A percentile compares a stretch with the other conserved stretches of the same genome.
Evolutionary conservation across 2,329 filamentous ascomycete genomes (phyloP).

Genomic region (Penicillium expansum): DNA sequence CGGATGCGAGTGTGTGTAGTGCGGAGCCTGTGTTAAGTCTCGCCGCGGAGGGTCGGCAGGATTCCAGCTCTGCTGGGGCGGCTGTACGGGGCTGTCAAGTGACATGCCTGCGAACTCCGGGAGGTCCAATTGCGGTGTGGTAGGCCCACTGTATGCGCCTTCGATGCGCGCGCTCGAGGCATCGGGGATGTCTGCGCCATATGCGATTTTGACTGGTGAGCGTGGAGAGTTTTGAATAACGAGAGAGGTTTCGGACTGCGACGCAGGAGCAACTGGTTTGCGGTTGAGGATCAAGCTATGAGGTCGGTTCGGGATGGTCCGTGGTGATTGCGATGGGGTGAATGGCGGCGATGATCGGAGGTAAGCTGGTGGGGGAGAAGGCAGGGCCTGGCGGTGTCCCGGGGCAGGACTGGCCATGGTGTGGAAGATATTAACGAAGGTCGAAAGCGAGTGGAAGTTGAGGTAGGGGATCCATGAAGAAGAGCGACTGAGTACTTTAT

Average conservation of each 20-base stretch:
- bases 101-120: slow-evolving; percentile 29
- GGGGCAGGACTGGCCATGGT: slow-evolving; percentile 31
- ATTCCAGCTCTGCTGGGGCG: slow-evolving; percentile 17
- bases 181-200: slow-evolving; percentile 25
- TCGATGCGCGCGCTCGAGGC: slow-evolving; percentile 31
- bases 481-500: not conserved
- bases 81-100: slow-evolving; percentile 22
- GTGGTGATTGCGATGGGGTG: slow-evolving; percentile 24
- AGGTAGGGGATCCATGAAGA: not conserved
- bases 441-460: not conserved
- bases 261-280: slow-evolving; percentile 23
- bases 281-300: slow-evolving; percentile 24
- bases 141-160: slow-evolving; percentile 23
- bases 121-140: slow-evolving; percentile 24
- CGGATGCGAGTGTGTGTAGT: slow-evolving; percentile 15
- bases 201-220: slow-evolving; percentile 37
- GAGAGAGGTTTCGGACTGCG: slow-evolving; percentile 19
- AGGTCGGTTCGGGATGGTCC: slow-evolving; percentile 22
- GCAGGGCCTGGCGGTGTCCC: slow-evolving; percentile 30
- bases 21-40: slow-evolving; percentile 22
- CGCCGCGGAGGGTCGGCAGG: slow-evolving; percentile 24
- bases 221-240: slow-evolving; percentile 32
- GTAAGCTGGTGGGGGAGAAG: slow-evolving; percentile 46
- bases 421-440: not conserved
- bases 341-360: slow-evolving; percentile 39